Evolutionary conservation across 1,284 basidiomycete species (phyloP).

Genomic region (Trichosporon sp.): DNA sequence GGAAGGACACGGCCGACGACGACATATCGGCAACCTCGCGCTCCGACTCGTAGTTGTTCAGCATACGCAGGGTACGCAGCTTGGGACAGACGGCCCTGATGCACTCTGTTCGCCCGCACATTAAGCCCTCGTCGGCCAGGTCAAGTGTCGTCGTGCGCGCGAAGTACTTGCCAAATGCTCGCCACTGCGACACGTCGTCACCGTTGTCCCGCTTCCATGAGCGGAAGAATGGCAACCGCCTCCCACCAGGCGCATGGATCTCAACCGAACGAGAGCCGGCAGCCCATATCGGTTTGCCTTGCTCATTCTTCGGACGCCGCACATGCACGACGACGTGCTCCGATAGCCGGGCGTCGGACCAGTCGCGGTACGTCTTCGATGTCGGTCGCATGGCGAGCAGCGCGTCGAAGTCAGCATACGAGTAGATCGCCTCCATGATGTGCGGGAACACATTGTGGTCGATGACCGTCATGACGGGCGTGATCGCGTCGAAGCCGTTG

Average conservation of each 20-base stretch:
- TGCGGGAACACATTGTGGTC: constrained; percentile 26
- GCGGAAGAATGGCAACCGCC: constrained; percentile 6
- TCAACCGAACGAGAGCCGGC: not conserved
- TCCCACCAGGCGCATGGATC: not conserved
- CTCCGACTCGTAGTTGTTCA: constrained; percentile 16
- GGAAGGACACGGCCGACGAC: not conserved
- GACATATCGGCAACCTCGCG: not conserved
- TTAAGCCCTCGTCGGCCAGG: constrained; percentile 6
- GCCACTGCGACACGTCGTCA: constrained; percentile 9
- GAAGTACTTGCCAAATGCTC: not conserved
- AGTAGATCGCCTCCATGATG: constrained; percentile 24
- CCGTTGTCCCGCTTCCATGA: not conserved
- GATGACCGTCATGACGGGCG: constrained; percentile 14
- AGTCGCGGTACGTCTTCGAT: not conserved
- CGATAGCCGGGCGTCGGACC: constrained; percentile 19
- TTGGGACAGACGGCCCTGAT: constrained; percentile 8
- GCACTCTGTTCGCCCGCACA: not conserved
- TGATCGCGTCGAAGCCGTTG: too few species aligned
- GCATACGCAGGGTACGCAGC: constrained; percentile 8
- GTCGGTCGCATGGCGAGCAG: constrained; percentile 19
- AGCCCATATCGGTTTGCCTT: not conserved
- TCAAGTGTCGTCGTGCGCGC: not conserved
- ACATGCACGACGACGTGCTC: constrained; percentile 8
- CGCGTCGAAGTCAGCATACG: not conserved
- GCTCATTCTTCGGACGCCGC: not conserved